These are phyloP conservation scores for Ocimum tenuiflorum DNA, from an alignment of 257 asterid genomes.

Conservation along the genomic window DNA sequence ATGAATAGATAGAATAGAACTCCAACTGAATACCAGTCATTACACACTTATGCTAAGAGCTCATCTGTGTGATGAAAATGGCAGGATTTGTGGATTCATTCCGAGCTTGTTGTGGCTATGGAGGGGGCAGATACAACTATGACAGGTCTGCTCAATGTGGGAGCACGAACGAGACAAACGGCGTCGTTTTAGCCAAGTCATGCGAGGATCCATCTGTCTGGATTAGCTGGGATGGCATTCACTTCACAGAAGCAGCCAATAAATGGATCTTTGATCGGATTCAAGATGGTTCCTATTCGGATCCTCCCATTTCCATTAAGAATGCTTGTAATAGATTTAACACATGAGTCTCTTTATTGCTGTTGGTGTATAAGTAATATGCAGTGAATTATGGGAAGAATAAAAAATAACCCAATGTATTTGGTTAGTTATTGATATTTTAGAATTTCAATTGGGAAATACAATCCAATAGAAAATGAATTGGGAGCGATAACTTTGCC, in stretches of 20 bases:
- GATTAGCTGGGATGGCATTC: conserved; percentile 70
- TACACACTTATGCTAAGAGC: too few species aligned
- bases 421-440: too few species aligned
- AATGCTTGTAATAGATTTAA: conserved; percentile 32
- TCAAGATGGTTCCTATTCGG: conserved; percentile 55
- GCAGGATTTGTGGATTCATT: conserved; percentile 64
- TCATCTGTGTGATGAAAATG: background rate
- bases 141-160: conserved; percentile 50
- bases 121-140: conserved; percentile 71
- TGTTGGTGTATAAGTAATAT: too few species aligned
- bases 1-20: too few species aligned
- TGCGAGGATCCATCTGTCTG: conserved; percentile 48
- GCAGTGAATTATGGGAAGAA: too few species aligned
- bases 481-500: too few species aligned
- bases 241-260: conserved; percentile 72
- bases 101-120: conserved; percentile 68
- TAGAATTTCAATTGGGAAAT: too few species aligned
- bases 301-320: conserved; percentile 45
- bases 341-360: too few species aligned
- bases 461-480: too few species aligned
- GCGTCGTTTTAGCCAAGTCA: conserved; percentile 42
- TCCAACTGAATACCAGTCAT: too few species aligned
- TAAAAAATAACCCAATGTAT: too few species aligned
- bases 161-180: conserved; percentile 38
- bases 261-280: conserved; percentile 60